Base-by-base conservation (phyloP, 1,284 basidiomycete species). In the Microbotryomycetes sp. region DNA sequence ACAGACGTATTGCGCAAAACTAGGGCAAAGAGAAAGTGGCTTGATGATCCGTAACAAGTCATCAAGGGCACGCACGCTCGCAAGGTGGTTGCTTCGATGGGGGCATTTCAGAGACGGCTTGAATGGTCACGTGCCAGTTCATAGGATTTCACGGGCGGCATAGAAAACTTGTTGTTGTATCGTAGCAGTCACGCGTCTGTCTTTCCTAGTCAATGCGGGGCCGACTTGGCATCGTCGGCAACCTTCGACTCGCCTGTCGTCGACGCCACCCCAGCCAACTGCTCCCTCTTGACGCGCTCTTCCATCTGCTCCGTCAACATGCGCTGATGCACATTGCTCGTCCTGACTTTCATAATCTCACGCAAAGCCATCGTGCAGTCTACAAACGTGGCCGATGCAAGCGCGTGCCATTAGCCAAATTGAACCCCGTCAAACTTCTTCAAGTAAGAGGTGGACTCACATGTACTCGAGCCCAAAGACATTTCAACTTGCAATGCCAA, bases 341-440 rank as follows among this genome's bases (percentile, higher is more conserved):
- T 96, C 71, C 93, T 90, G 45, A 87, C 88, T 77, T 92, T 91
- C 56, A 72, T 62, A 16, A 72, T 59, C 45, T 72, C 70, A 46
- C 92, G 83, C 65, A 97, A 75, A 4, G 91, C 91, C 92, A 97
- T 97, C 3, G 92, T 97, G 2, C 92, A 92, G 31, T 67, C 61
- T 67, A 48, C 35, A 41, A 18, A 56, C 50, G 24, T 31, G 7
- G 24, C 23, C 29, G 11, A 24, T 11, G 15, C 5, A 18, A 50
- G 5, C 3, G 5, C 3, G 28, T 27, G n/a, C 29, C 18, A 11
- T 5, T n/a, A n/a, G 24, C 5, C 5, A 16, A 24, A 16, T 15
- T 6, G 31, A 18, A 15, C 27, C 1, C n/a, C 16, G 30, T 29
- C 35, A 30, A 15, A 23, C 41, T 21, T 2, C 26, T 21, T n/a